Evolutionary conservation across 1,139 yeast genomes (phyloP).

Genomic region (Pichia sp.): DNA sequence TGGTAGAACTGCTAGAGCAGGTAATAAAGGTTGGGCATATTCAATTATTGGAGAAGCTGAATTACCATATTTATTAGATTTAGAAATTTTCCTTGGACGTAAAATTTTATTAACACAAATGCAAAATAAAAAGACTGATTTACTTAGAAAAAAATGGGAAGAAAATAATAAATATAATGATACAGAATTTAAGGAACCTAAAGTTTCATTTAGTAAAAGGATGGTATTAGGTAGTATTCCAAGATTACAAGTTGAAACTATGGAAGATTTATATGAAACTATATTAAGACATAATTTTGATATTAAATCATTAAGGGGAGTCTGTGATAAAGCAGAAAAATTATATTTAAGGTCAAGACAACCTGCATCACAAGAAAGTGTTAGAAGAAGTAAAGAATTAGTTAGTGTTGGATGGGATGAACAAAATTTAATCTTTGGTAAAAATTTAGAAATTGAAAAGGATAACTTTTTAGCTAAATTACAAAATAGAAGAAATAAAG

Average conservation of each 20-base stretch:
- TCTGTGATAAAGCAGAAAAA: slow-evolving; percentile 82
- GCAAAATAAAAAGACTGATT: slow-evolving; percentile 55
- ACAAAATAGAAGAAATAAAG: slow-evolving; percentile 62
- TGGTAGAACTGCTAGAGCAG: slow-evolving; percentile 99
- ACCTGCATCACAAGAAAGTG: slow-evolving; percentile 78
- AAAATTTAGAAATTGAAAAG: slow-evolving; percentile 67
- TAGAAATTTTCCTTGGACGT: slow-evolving; percentile 85
- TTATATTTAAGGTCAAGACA: slow-evolving; percentile 80
- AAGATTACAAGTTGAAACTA: slow-evolving; percentile 59
- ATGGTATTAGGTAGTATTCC: slow-evolving; percentile 83
- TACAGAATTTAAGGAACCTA: slow-evolving; percentile 41
- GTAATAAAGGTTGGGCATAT: slow-evolving; percentile 97
- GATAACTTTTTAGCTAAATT: slow-evolving; percentile 65
- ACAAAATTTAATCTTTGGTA: slow-evolving; percentile 73
- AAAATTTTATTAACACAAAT: slow-evolving; percentile 66
- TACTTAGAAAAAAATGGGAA: no score
- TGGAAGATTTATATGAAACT: slow-evolving; percentile 66
- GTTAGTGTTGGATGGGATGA: slow-evolving; percentile 84
- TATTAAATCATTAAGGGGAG: slow-evolving; percentile 55
- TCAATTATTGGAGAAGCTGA: slow-evolving; percentile 82
- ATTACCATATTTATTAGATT: slow-evolving; percentile 81
- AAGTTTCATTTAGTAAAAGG: slow-evolving; percentile 65
- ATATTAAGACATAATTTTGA: slow-evolving; percentile 65
- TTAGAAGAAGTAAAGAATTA: slow-evolving; percentile 78
- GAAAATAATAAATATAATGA: no score